Evolutionary conservation across 345 rosid genomes (phyloP).

Genomic region (Eucalyptus rudis): DNA sequence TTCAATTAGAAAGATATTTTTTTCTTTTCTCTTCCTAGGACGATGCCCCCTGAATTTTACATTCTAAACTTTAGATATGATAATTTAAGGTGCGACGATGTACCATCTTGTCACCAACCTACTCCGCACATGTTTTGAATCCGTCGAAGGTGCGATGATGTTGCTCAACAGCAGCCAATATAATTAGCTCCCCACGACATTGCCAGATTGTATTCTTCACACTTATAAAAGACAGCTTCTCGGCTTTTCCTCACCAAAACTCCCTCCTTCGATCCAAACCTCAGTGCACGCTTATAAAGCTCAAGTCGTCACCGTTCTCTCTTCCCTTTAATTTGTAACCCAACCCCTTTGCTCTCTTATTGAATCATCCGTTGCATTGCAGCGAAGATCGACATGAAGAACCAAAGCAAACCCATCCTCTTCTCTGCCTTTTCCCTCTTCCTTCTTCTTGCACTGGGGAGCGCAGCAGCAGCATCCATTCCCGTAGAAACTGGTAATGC

Average conservation of each 20-base stretch:
- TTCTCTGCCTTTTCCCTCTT: not conserved
- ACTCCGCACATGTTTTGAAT: not conserved
- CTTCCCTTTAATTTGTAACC: not conserved
- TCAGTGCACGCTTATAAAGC: not conserved
- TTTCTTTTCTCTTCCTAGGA: too few species aligned
- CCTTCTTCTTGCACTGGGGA: not conserved
- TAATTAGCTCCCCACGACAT: not conserved
- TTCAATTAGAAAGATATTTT: too few species aligned
- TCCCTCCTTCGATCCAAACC: not conserved
- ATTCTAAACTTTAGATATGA: too few species aligned
- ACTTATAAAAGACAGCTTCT: not conserved
- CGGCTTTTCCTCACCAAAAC: not conserved
- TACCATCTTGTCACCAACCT: not conserved
- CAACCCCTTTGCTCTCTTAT: not conserved
- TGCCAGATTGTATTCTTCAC: not conserved
- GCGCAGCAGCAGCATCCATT: not conserved
- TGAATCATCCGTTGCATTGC: not conserved
- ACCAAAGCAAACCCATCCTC: not conserved
- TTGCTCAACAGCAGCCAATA: not conserved
- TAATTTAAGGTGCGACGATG: too few species aligned
- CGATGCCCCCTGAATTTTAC: too few species aligned
- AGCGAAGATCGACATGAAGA: not conserved
- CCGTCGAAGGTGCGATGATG: not conserved
- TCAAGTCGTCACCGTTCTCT: not conserved
- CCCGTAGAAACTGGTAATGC: constrained; percentile 18